phyloP scores from a whole-genome alignment of 2,329 filamentous ascomycete genomes.

The Colletotrichum nymphaeae region DNA sequence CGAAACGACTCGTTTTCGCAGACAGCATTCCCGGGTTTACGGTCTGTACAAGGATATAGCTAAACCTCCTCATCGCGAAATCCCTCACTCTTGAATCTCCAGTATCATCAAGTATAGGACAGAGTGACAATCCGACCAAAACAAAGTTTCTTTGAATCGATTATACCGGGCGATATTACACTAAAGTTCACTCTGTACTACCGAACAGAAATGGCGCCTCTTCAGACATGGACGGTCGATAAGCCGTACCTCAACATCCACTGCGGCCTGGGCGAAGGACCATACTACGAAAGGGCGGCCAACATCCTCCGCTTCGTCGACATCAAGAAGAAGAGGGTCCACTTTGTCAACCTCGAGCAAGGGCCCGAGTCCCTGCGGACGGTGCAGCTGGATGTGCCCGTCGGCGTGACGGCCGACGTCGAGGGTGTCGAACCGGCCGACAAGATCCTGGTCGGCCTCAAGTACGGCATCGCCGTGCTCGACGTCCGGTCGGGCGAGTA shows the following conservation, averaged over 20 bases:
- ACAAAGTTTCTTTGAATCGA: background rate
- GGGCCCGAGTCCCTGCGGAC: slow-evolving; percentile 74
- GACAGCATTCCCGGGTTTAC: slow-evolving; percentile 2
- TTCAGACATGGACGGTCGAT: slow-evolving; percentile 63
- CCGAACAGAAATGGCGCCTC: slow-evolving; percentile 44
- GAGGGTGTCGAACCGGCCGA: slow-evolving; percentile 69
- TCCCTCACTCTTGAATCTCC: slow-evolving; percentile 5
- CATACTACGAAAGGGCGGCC: slow-evolving; percentile 75
- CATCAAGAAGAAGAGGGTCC: slow-evolving; percentile 81
- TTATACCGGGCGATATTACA: too few species aligned
- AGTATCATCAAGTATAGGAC: background rate
- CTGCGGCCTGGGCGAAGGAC: slow-evolving; percentile 78
- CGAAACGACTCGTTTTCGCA: background rate
- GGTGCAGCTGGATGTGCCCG: slow-evolving; percentile 63
- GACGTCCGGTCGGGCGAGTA: slow-evolving; percentile 70
- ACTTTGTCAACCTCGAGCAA: slow-evolving; percentile 74
- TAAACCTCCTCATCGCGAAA: slow-evolving; percentile 22
- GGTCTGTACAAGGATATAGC: background rate
- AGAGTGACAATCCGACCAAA: background rate
- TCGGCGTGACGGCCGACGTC: slow-evolving; percentile 83
- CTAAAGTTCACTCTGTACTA: too few species aligned
- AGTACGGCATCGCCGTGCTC: slow-evolving; percentile 84
- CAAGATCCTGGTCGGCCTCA: slow-evolving; percentile 81
- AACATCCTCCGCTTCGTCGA: slow-evolving; percentile 83
- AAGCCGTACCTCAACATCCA: slow-evolving; percentile 70